Evolutionary conservation across 805 yeast genomes (phyloP), one percentile per base, ranked within the genome.

Genomic region (Candida michaelii): DNA sequence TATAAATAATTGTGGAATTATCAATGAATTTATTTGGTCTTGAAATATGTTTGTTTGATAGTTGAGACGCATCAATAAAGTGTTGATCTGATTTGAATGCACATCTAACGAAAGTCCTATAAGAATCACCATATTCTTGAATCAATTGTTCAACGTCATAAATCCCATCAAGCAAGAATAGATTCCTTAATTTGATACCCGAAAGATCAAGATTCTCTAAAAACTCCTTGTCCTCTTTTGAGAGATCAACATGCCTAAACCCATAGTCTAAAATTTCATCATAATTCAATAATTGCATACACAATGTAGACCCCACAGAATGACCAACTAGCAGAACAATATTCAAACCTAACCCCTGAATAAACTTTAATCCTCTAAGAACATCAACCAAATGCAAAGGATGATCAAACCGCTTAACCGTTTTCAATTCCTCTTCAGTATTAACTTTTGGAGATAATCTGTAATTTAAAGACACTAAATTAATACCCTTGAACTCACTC

Each of bases 251-350:
- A 13, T 35, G 14, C 14, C 36, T 30, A 7, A 45, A 29, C 3
- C 61, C 65, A 11, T 10, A 14, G 12, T 35, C 42, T 9, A 62
- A 23, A 4, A 63, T 52, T 23, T 53, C 47, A 13, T 30, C 40
- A 39, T 45, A 55, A 39, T 66, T 62, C 9, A 76, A 49, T n/a
- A 76, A 48, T 52, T 85, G 90, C 27, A 81, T 65, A 4, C 74
- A 65, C 36, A 85, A 55, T 1, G 85, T 80, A 1, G 90, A 87
- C 2, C 96, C 96, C 4, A 81, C 93, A 1, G 93, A 84, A 62
- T 88, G 96, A 0, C 96, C 96, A 9, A 77, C 66, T 0, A 69
- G 12, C 55, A 52, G 61, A n/a, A 59, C 23, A 4, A 47, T 36
- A 25, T 24, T 27, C 10, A 50, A 15, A 2, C 39, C 25, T 18